Evolutionary conservation across 805 yeast species (phyloP).

Genomic region (Blastobotrys peoriensis): DNA sequence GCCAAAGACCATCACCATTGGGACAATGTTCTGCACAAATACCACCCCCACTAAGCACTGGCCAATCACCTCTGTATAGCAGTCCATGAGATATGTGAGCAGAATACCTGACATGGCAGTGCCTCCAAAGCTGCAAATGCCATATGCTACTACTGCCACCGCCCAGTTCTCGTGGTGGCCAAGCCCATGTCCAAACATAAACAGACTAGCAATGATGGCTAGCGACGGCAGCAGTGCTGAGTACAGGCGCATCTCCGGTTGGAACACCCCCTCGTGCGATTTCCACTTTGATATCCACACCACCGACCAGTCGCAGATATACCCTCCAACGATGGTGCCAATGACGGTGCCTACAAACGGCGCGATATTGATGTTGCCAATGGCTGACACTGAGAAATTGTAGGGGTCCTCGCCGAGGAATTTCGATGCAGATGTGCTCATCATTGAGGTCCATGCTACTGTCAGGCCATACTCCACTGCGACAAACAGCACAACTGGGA

Average conservation of each 20-base stretch:
- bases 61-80: conserved; percentile 4
- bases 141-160: conserved; percentile 5
- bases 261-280: conserved; percentile 3
- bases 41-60: conserved; percentile 4
- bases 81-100: conserved; percentile 5
- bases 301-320: conserved; percentile 11
- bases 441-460: conserved; percentile 14
- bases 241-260: conserved; percentile 5
- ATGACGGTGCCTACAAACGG: conserved; percentile 14
- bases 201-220: conserved; percentile 6
- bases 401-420: conserved; percentile 9
- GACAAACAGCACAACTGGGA: conserved; percentile 12
- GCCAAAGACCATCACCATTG: conserved; percentile 3
- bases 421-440: conserved; percentile 9
- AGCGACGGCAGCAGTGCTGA: conserved; percentile 3
- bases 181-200: conserved; percentile 6
- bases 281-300: conserved; percentile 4
- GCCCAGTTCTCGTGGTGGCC: not conserved
- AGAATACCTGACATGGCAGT: conserved; percentile 3
- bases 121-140: conserved; percentile 5
- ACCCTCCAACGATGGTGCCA: conserved; percentile 13
- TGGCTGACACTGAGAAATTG: conserved; percentile 11
- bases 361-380: conserved; percentile 13
- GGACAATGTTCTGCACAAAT: conserved; percentile 3
- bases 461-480: conserved; percentile 13